Percentiles rank a stretch among this genome's conserved stretches.
These are phyloP conservation scores for Sugiyamaella americana DNA, from an alignment of 805 yeast species.

Conservation along the genomic window DNA sequence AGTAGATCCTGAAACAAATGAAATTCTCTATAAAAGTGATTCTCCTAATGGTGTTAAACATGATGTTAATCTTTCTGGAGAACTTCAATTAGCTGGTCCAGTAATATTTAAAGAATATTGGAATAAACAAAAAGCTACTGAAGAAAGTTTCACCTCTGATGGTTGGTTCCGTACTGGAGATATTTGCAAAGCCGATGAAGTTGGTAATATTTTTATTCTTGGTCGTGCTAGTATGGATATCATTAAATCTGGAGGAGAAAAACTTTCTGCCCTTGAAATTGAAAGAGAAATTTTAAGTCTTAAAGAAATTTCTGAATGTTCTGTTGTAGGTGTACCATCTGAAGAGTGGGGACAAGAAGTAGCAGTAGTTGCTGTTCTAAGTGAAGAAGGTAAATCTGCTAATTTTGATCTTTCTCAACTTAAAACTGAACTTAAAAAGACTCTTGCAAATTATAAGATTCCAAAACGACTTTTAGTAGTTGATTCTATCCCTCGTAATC, in stretches of 20 bases:
- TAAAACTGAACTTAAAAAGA: conserved; percentile 23
- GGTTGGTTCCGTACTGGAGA: conserved; percentile 57
- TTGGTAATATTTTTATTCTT: conserved; percentile 44
- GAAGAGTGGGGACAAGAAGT: conserved; percentile 33
- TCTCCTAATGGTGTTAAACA: not conserved
- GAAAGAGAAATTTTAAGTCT: conserved; percentile 31
- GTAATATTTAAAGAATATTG: conserved; percentile 48
- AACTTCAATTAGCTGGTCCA: conserved; percentile 47
- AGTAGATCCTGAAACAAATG: conserved; percentile 25
- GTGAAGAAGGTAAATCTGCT: conserved; percentile 14
- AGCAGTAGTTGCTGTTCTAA: conserved; percentile 25
- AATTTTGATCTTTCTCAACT: conserved; percentile 18
- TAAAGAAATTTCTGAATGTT: conserved; percentile 26
- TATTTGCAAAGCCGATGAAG: conserved; percentile 41
- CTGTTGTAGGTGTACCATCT: conserved; percentile 30
- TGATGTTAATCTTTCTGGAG: conserved; percentile 36
- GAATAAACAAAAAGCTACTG: conserved; percentile 44
- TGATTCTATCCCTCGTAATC: conserved; percentile 30
- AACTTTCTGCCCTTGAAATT: conserved; percentile 31
- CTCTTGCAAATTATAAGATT: conserved; percentile 29
- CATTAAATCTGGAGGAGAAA: conserved; percentile 33
- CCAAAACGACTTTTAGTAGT: conserved; percentile 28
- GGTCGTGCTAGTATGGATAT: conserved; percentile 35
- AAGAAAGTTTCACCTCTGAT: conserved; percentile 40
- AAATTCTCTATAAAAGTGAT: conserved; percentile 17